Conservation (phyloP, 345 rosid species). For the Gossypium mustelinum region DNA sequence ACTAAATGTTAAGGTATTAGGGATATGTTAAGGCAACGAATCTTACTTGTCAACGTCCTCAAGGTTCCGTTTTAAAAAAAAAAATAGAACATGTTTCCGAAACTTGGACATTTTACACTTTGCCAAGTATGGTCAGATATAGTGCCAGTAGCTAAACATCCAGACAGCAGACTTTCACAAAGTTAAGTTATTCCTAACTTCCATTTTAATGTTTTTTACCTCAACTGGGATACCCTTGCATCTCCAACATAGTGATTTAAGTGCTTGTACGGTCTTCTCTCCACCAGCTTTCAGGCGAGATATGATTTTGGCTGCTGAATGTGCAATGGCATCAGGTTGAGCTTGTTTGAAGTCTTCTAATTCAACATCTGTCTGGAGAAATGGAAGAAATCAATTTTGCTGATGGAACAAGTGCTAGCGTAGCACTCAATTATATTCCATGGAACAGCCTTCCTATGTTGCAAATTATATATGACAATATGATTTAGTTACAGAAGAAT, state of each 20-base stretch:
- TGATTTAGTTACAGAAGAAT: neutral
- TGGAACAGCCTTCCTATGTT: neutral
- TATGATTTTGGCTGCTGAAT: conserved; percentile 57
- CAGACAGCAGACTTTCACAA: neutral
- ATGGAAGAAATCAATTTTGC: conserved; percentile 23
- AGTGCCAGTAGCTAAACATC: neutral
- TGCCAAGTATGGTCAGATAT: neutral
- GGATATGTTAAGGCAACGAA: neutral
- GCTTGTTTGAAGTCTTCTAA: conserved; percentile 74
- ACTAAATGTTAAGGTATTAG: neutral
- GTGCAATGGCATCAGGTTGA: conserved; percentile 78
- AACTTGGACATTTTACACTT: neutral
- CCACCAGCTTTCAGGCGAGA: conserved; percentile 66
- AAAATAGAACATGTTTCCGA: neutral
- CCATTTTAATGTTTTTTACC: conserved; percentile 38
- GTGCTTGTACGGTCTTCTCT: conserved; percentile 58
- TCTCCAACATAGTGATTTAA: conserved; percentile 76
- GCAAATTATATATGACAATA: neutral
- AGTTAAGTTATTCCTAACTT: conserved; percentile 6
- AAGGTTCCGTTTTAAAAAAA: too few species aligned
- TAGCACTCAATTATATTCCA: neutral
- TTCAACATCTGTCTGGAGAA: conserved; percentile 55
- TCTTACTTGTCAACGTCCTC: too few species aligned
- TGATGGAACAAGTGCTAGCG: too few species aligned
- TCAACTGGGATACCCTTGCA: conserved; percentile 77